Evolutionary conservation across 164 flowering plant species (phyloP).

Genomic region (Taxillus chinensis): DNA sequence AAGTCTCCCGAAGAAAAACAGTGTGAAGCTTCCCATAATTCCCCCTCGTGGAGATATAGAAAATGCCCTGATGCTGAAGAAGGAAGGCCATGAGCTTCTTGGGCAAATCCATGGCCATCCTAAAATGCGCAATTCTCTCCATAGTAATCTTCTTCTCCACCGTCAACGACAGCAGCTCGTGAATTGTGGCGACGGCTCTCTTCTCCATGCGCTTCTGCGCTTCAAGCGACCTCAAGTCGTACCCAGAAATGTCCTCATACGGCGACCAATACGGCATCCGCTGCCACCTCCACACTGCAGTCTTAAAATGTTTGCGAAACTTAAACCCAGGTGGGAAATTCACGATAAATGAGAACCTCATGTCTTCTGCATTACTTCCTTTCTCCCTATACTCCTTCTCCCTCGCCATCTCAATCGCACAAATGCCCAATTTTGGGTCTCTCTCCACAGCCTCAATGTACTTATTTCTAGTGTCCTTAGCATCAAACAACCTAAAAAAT

Average conservation of each 20-base stretch:
- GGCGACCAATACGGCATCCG: slow-evolving; percentile 95
- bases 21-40: slow-evolving; percentile 95
- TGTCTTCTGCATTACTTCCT: slow-evolving; percentile 66
- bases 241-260: slow-evolving; percentile 76
- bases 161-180: slow-evolving; percentile 73
- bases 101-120: slow-evolving; percentile 70
- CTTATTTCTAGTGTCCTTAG: slow-evolving; percentile 59
- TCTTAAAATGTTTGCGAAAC: slow-evolving; percentile 72
- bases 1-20: slow-evolving; percentile 82
- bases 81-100: slow-evolving; percentile 85
- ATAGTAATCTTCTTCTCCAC: slow-evolving; percentile 90
- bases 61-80: slow-evolving; percentile 95
- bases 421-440: slow-evolving; percentile 44
- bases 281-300: slow-evolving; percentile 98
- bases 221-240: slow-evolving; percentile 85
- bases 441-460: slow-evolving; percentile 69
- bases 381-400: slow-evolving; percentile 82
- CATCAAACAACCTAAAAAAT: slow-evolving; percentile 64
- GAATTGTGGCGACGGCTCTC: slow-evolving; percentile 81
- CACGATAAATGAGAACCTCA: slow-evolving; percentile 70
- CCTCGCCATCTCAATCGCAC: slow-evolving; percentile 68
- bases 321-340: slow-evolving; percentile 95
- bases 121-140: slow-evolving; percentile 94
- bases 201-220: slow-evolving; percentile 94
- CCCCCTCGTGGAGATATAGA: slow-evolving; percentile 89